Base-by-base conservation (phyloP, 1,139 yeast species). In the Lodderomyces jiufengensis region DNA sequence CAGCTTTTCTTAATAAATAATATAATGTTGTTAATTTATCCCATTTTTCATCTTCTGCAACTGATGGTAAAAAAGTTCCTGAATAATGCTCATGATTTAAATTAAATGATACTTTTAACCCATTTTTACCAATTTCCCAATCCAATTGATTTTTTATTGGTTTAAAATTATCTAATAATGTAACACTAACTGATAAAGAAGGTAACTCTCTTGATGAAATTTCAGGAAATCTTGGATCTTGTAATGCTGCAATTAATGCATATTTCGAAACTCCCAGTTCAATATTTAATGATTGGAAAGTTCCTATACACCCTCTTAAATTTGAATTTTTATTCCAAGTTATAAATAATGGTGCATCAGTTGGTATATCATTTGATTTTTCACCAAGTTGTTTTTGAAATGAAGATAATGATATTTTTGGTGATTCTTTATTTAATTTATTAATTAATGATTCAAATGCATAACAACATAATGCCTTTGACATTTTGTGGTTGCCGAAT, bases 291-390 rank as follows among this genome's bases (percentile, higher is more conserved):
- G 59, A 51, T 26, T 61, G 58, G 54, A 92, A 90, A 0, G 96
- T 90, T 1, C 98, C 98, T 39, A 92, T 92, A 53, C 98, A 92
- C 0, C 98, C 98, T 36, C 97, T 68, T 33, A 92, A 64, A 12
- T 66, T 62, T 37, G 69, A 57, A 32, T 62, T 49, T 32, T 72
- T 75, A 53, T 82, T 79, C 95, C 96, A 92, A 0, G 97, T 90
- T 24, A 92, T 82, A 60, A 92, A 92, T 25, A 92, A 59, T 1
- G 76, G 75, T 2, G 74, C 70, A n/a, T 49, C 42, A 3, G 39
- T 11, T 0, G 97, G 95, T 31, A 67, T 60, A 7, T 53, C 45
- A 4, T 48, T 52, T 4, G 46, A 13, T 1, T 51, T 35, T 30
- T 56, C 60, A 11, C 42, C 37, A 9, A 54, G 43, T 2, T 38